These are phyloP conservation scores for Corymbia calophylla DNA, from an alignment of 441 rosid genomes.

Conservation along the genomic window DNA sequence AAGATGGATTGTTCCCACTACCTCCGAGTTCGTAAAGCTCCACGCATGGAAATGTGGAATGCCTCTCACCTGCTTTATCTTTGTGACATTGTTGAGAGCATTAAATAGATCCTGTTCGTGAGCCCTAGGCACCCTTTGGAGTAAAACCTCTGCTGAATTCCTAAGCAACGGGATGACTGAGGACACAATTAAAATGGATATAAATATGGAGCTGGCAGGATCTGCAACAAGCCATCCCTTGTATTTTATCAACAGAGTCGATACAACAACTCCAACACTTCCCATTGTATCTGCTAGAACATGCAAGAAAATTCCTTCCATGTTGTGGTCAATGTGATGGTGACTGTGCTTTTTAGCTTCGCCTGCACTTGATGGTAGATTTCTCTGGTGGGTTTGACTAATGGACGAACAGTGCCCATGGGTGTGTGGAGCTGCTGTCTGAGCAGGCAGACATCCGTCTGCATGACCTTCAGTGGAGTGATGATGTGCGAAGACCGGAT, in stretches of 20 bases:
- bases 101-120: constrained; percentile 51
- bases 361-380: constrained; percentile 1
- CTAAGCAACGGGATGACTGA: constrained; percentile 87
- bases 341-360: constrained; percentile 29
- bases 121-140: constrained; percentile 76
- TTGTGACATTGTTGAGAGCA: constrained; percentile 43
- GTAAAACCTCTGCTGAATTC: constrained; percentile 82
- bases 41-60: constrained; percentile 74
- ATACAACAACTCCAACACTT: constrained; percentile 89
- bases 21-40: constrained; percentile 77
- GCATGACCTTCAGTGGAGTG: background rate
- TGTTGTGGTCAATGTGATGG: constrained; percentile 87
- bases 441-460: background rate
- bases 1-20: constrained; percentile 72
- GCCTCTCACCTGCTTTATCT: constrained; percentile 50
- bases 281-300: constrained; percentile 93
- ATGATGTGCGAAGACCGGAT: background rate
- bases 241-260: constrained; percentile 85
- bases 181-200: constrained; percentile 64
- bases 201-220: constrained; percentile 94
- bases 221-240: constrained; percentile 96
- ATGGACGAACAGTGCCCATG: constrained; percentile 2
- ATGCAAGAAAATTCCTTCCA: constrained; percentile 96
- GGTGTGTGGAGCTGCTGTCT: background rate
- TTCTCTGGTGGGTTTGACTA: background rate